Base-by-base conservation (phyloP, 495 filamentous ascomycete genomes). In the Immersiella caudata region DNA sequence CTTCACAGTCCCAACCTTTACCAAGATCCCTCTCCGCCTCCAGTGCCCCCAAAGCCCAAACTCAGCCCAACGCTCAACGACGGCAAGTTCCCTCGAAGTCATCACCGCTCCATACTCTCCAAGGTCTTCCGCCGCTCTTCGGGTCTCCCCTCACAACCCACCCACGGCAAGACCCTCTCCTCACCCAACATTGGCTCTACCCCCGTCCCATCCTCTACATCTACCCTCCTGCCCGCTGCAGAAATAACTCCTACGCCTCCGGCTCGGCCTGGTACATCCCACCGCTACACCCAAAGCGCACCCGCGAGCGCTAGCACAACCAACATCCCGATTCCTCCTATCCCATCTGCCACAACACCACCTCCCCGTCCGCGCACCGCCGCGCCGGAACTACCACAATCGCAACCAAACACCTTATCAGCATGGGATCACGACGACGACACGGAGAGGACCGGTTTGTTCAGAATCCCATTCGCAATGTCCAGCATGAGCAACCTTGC, bases 91-190 rank as follows among this genome's bases (percentile, higher is more conserved):
- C 29, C 26, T 20, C 50, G 24, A 35, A 25, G n/a, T 8, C 20
- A 40, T 27, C 66, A 62, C 50, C 66, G 66, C 20, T 68, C 69
- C 20, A 64, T 71, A 36, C 24, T 71, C 20, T 55, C 66, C 60
- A 68, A 56, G 26, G 62, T 71, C 25, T 68, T 71, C 20, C 60
- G 51, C 35, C 54, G 62, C 21, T 18, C 61, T 29, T 61, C 62
- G 12, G 2, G 20, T 0, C 25, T 26, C 8, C 22, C 56, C 40
- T 36, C 35, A 5, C 46, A 46, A 29, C 7, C 49, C 6, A 55
- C 52, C 3, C 21, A 55, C 14, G 22, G n/a, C 52, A 11, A 55
- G 2, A 55, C 7, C 52, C 26, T 54, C 22, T 24, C 60, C 36
- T 14, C 60, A 22, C 22, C 68, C 27, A 51, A 25, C 54, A 55